Evolutionary conservation across 2,329 filamentous ascomycete genomes (phyloP).

Genomic region (Fusarium sp.): DNA sequence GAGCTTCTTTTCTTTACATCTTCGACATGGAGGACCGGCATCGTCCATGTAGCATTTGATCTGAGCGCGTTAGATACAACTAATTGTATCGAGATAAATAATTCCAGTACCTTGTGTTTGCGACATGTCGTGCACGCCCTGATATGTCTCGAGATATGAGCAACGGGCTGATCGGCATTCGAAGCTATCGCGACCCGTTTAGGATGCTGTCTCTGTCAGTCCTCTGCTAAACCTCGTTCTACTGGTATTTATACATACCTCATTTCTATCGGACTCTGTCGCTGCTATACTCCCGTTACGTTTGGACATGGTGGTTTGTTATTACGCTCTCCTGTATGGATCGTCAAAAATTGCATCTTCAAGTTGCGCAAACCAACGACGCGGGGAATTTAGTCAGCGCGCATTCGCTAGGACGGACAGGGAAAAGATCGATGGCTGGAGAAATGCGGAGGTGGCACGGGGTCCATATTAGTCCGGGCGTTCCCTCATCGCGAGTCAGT

Average conservation of each 20-base stretch:
- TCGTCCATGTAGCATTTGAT: constrained; percentile 58
- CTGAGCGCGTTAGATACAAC: constrained; percentile 22
- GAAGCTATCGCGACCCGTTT: constrained; percentile 54
- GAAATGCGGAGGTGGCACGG: constrained; percentile 22
- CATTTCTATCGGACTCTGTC: not conserved
- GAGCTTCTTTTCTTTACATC: constrained; percentile 53
- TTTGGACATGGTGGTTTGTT: constrained; percentile 15
- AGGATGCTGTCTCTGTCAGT: no score
- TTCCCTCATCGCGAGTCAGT: not conserved
- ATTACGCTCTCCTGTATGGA: not conserved
- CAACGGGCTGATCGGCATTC: constrained; percentile 58
- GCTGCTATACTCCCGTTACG: constrained; percentile 4
- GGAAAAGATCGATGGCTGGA: not conserved
- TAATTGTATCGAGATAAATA: no score
- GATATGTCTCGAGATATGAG: constrained; percentile 55
- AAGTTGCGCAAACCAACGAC: constrained; percentile 5
- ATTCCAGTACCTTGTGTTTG: constrained; percentile 53
- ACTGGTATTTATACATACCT: no score
- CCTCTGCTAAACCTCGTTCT: no score
- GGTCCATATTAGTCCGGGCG: constrained; percentile 5
- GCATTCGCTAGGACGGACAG: not conserved
- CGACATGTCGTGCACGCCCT: constrained; percentile 57
- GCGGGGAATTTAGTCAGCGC: constrained; percentile 25
- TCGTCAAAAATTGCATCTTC: not conserved
- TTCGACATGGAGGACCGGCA: constrained; percentile 53